These are phyloP conservation scores for Oryza coarctata DNA, from an alignment of 176 grass and related monocot species.

Conservation along the genomic window DNA sequence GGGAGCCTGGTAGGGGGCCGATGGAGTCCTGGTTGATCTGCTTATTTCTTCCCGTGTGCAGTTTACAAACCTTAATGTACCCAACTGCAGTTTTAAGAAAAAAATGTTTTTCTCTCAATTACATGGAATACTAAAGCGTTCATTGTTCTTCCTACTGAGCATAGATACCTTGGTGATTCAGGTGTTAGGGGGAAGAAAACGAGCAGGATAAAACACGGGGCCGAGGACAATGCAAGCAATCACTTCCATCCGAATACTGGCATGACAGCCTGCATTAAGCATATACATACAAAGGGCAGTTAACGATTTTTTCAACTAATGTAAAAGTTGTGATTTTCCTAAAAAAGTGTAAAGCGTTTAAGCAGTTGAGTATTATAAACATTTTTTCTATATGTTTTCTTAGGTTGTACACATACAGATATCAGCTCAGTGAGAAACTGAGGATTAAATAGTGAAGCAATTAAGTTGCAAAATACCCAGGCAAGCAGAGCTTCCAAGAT, in stretches of 20 bases:
- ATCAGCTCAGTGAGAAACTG: not conserved
- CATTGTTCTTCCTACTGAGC: slow-evolving; percentile 43
- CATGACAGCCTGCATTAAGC: slow-evolving; percentile 57
- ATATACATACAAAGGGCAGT: not conserved
- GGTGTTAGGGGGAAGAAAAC: slow-evolving; percentile 55
- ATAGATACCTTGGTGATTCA: slow-evolving; percentile 84
- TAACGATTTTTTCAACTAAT: not conserved
- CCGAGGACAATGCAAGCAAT: slow-evolving; percentile 55
- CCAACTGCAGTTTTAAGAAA: no score
- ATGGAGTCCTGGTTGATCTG: no score
- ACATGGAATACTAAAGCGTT: no score
- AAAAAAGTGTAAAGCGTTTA: not conserved
- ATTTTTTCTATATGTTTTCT: not conserved
- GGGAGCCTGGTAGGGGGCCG: no score
- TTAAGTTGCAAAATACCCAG: slow-evolving; percentile 47
- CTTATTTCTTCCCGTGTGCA: no score
- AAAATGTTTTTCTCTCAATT: no score
- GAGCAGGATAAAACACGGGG: slow-evolving; percentile 62
- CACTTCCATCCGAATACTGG: slow-evolving; percentile 73
- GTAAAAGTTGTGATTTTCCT: not conserved
- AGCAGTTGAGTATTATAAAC: not conserved
- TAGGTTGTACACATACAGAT: not conserved
- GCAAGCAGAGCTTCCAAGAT: slow-evolving; percentile 64
- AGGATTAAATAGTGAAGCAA: not conserved
- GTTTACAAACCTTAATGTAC: no score